Conservation (phyloP, 2,329 filamentous ascomycete genomes). For the Didymella exigua region DNA sequence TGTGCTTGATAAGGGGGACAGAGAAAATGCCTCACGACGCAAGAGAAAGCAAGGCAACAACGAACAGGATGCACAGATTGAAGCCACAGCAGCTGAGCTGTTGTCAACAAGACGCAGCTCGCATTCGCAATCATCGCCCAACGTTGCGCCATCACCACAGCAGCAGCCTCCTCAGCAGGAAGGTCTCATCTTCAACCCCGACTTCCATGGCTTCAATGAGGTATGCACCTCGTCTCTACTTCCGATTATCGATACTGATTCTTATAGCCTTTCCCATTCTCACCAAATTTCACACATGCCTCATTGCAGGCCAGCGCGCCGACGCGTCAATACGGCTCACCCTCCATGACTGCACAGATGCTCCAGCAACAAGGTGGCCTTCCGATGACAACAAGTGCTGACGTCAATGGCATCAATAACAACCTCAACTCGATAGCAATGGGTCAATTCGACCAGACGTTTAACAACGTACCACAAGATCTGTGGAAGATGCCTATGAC, state of each 20-base stretch:
- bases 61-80: slow-evolving; percentile 46
- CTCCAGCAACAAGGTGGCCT: slow-evolving; percentile 36
- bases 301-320: slow-evolving; percentile 40
- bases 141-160: slow-evolving; percentile 28
- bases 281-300: slow-evolving; percentile 48
- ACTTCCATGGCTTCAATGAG: slow-evolving; percentile 48
- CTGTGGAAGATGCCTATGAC: slow-evolving; percentile 96
- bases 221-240: slow-evolving; percentile 21
- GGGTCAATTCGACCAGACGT: slow-evolving; percentile 75
- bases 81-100: slow-evolving; percentile 46
- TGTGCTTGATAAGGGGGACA: slow-evolving; percentile 89
- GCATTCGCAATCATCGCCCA: slow-evolving; percentile 24
- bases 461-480: slow-evolving; percentile 78
- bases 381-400: slow-evolving; percentile 29
- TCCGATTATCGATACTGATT: slow-evolving; percentile 20
- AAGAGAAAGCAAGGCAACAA: slow-evolving; percentile 79
- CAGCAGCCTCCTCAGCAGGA: slow-evolving; percentile 31
- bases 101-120: slow-evolving; percentile 38
- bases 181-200: slow-evolving; percentile 43
- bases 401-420: slow-evolving; percentile 30
- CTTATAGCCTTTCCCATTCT: slow-evolving; percentile 46
- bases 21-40: slow-evolving; percentile 76
- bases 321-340: slow-evolving; percentile 39
- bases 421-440: slow-evolving; percentile 43
- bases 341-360: slow-evolving; percentile 39